Conservation (phyloP, 768 basidiomycete species). For the Ramaria rubella region DNA sequence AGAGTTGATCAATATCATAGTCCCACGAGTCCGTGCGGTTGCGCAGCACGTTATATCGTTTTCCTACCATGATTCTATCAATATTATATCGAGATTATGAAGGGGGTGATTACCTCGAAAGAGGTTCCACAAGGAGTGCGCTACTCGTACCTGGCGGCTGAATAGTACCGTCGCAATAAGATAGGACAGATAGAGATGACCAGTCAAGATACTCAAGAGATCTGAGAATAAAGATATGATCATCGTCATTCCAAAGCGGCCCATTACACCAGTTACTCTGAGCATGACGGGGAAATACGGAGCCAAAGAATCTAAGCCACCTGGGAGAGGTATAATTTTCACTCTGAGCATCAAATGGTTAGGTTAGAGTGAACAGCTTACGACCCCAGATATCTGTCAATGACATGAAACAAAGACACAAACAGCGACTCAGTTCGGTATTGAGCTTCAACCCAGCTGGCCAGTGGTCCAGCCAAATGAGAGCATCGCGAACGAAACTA, state of each 20-base stretch:
- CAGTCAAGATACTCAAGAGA: conserved; percentile 55
- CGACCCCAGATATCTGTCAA: conserved; percentile 67
- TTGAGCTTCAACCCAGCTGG: conserved; percentile 95
- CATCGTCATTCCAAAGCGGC: conserved; percentile 42
- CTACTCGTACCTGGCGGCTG: conserved; percentile 47
- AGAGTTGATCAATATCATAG: conserved; percentile 87
- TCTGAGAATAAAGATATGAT: conserved; percentile 63
- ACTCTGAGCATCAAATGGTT: conserved; percentile 20
- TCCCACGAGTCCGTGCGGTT: conserved; percentile 85
- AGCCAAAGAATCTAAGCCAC: conserved; percentile 19
- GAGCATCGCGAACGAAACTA: conserved; percentile 40
- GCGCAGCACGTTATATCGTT: conserved; percentile 80
- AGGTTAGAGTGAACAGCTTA: conserved; percentile 32
- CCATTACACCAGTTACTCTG: conserved; percentile 25
- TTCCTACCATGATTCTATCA: conserved; percentile 46
- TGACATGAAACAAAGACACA: conserved; percentile 63
- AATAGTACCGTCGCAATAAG: conserved; percentile 55
- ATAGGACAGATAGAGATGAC: conserved; percentile 70
- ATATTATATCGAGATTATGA: not conserved
- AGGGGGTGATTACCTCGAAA: conserved; percentile 63
- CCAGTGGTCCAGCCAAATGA: conserved; percentile 91
- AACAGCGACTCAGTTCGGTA: conserved; percentile 83
- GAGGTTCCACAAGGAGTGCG: conserved; percentile 76
- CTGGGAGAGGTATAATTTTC: conserved; percentile 24
- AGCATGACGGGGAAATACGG: conserved; percentile 34